Evolutionary conservation across 441 rosid genomes (phyloP).

Genomic region (Melastoma candidum): DNA sequence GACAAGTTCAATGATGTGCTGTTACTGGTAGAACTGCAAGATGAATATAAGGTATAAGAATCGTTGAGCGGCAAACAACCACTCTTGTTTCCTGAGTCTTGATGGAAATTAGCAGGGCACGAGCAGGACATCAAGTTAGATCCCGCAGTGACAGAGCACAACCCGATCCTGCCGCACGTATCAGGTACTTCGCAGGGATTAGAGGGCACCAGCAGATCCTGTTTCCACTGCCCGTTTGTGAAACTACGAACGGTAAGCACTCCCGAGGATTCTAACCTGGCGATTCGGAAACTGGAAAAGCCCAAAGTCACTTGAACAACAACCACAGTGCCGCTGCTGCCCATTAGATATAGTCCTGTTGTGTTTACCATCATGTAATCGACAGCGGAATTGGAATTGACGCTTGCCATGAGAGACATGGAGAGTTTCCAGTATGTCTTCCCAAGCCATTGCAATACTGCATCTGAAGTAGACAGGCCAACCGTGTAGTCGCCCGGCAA

Average conservation of each 20-base stretch:
- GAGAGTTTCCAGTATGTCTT: conserved; percentile 64
- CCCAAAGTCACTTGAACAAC: conserved; percentile 33
- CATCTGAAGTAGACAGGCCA: conserved; percentile 33
- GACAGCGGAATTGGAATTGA: conserved; percentile 27
- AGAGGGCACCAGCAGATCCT: conserved; percentile 45
- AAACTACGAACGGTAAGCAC: conserved; percentile 36
- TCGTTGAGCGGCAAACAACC: conserved; percentile 46
- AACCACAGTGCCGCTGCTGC: conserved; percentile 45
- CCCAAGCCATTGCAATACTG: conserved; percentile 44
- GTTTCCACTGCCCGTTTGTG: conserved; percentile 23
- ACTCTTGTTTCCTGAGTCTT: conserved; percentile 18
- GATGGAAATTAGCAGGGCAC: conserved; percentile 45
- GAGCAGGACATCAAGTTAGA: conserved; percentile 41
- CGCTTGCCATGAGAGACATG: conserved; percentile 42
- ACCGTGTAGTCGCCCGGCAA: conserved; percentile 58
- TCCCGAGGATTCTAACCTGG: conserved; percentile 48
- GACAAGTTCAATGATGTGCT: conserved; percentile 26
- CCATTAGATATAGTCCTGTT: conserved; percentile 51
- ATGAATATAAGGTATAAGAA: conserved; percentile 33
- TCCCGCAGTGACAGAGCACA: conserved; percentile 29
- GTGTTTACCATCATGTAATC: conserved; percentile 50
- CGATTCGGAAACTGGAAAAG: conserved; percentile 42
- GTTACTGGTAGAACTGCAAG: conserved; percentile 40
- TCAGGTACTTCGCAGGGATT: conserved; percentile 52
- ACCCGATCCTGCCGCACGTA: conserved; percentile 47